Conservation (phyloP, 768 basidiomycete species). For the Kwoniella dejecticola region DNA sequence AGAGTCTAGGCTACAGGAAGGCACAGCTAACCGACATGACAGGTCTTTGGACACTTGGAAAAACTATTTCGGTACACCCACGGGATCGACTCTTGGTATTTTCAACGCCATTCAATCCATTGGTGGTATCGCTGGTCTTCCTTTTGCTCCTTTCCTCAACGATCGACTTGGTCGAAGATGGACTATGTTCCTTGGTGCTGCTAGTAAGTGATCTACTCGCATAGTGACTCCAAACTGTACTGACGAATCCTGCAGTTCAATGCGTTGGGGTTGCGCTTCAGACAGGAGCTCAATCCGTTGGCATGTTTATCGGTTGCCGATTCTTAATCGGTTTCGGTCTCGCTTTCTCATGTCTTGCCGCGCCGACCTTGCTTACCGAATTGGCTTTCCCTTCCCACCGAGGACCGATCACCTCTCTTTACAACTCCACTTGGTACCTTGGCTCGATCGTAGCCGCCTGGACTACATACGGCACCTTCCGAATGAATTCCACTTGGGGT, state of each 20-base stretch:
- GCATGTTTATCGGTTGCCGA: constrained; percentile 60
- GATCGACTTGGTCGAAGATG: constrained; percentile 62
- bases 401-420: constrained; percentile 64
- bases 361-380: constrained; percentile 82
- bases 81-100: constrained; percentile 30
- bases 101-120: constrained; percentile 66
- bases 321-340: constrained; percentile 63
- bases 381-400: constrained; percentile 82
- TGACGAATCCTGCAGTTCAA: constrained; percentile 61
- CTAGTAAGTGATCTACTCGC: constrained; percentile 1
- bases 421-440: constrained; percentile 72
- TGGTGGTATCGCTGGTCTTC: constrained; percentile 63
- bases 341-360: constrained; percentile 67
- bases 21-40: no score
- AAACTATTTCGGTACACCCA: constrained; percentile 62
- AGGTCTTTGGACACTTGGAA: constrained; percentile 69
- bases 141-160: constrained; percentile 61
- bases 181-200: constrained; percentile 58
- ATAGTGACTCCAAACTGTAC: not conserved
- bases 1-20: not conserved
- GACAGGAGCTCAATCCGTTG: constrained; percentile 59
- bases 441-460: constrained; percentile 62
- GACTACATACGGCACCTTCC: constrained; percentile 42
- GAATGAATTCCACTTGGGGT: constrained; percentile 55
- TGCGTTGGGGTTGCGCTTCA: constrained; percentile 65